phyloP scores from a whole-genome alignment of 352 stramenopile species.

The Globisporangium cylindrosporum region DNA sequence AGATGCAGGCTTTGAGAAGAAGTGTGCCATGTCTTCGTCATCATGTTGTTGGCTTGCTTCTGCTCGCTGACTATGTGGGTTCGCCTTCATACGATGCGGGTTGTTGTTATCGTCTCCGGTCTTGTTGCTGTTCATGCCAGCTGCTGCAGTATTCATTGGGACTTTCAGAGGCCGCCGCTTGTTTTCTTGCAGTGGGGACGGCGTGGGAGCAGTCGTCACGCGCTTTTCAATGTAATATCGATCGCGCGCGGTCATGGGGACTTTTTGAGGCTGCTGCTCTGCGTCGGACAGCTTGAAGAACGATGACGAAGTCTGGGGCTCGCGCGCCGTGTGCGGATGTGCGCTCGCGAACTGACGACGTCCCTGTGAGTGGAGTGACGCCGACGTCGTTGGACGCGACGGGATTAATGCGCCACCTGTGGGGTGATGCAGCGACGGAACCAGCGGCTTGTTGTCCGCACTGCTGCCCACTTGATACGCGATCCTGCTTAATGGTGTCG shows the following conservation, averaged over 20 bases:
- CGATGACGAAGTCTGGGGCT: not conserved
- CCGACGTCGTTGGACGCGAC: constrained; percentile 37
- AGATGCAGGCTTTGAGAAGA: not conserved
- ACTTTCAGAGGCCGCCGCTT: constrained; percentile 8
- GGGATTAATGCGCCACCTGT: constrained; percentile 41
- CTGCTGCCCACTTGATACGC: not conserved
- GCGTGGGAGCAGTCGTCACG: constrained; percentile 31
- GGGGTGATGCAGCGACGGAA: constrained; percentile 25
- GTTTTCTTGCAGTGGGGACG: constrained; percentile 11
- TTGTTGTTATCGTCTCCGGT: not conserved
- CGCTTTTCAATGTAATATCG: constrained; percentile 59
- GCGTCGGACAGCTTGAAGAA: not conserved
- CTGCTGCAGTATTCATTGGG: not conserved
- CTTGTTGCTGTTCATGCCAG: not conserved
- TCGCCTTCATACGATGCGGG: not conserved
- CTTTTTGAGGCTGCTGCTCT: constrained; percentile 17
- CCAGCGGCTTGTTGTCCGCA: constrained; percentile 23
- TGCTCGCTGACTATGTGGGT: not conserved
- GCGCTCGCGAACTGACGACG: not conserved
- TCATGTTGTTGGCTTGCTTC: not conserved
- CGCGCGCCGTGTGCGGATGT: constrained; percentile 23
- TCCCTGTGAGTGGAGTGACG: constrained; percentile 15
- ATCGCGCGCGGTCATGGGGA: constrained; percentile 59
- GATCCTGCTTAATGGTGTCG: not conserved
- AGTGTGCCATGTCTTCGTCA: not conserved